These are phyloP conservation scores for Trichoderma hamatum DNA, from an alignment of 2,329 filamentous ascomycete species.

Conservation along the genomic window DNA sequence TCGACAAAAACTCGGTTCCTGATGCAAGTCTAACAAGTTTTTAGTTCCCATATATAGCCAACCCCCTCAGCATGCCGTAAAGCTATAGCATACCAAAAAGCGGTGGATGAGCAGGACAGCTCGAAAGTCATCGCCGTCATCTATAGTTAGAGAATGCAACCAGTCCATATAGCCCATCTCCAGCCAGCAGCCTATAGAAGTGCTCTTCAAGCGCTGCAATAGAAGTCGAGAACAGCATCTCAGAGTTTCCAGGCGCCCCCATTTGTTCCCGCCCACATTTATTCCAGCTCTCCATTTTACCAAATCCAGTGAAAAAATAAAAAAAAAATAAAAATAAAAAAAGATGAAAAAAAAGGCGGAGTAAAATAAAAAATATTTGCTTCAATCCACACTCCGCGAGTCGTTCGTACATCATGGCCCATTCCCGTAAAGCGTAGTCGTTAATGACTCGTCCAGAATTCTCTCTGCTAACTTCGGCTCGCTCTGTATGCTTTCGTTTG, in stretches of 20 bases:
- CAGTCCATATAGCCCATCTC: constrained; percentile 5
- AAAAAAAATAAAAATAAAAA: not conserved
- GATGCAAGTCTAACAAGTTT: constrained; percentile 18
- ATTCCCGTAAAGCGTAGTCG: constrained; percentile 2
- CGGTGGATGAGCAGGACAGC: constrained; percentile 15
- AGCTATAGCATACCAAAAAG: constrained; percentile 1
- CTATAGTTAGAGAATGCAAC: constrained; percentile 24
- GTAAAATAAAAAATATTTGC: constrained; percentile 9
- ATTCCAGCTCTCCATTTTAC: constrained; percentile 23
- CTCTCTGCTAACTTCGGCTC: constrained; percentile 1
- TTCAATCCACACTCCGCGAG: constrained; percentile 17
- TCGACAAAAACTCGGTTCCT: constrained; percentile 15
- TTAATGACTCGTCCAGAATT: constrained; percentile 7
- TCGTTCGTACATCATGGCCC: constrained; percentile 27
- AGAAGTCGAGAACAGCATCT: not conserved
- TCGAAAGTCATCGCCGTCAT: constrained; percentile 7
- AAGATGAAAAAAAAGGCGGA: too few species aligned
- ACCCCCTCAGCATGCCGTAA: constrained; percentile 9
- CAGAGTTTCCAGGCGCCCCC: not conserved
- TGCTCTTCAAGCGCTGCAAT: constrained; percentile 7
- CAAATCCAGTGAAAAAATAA: not conserved
- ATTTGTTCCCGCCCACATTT: constrained; percentile 13
- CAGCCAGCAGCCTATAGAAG: constrained; percentile 12
- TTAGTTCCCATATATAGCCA: constrained; percentile 22
- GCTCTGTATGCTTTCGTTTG: constrained; percentile 16